A percentile compares a stretch with the other conserved stretches of the same genome.
These are phyloP conservation scores for Penicillium crustosum DNA, from an alignment of 2,329 filamentous ascomycete genomes.

Conservation along the genomic window DNA sequence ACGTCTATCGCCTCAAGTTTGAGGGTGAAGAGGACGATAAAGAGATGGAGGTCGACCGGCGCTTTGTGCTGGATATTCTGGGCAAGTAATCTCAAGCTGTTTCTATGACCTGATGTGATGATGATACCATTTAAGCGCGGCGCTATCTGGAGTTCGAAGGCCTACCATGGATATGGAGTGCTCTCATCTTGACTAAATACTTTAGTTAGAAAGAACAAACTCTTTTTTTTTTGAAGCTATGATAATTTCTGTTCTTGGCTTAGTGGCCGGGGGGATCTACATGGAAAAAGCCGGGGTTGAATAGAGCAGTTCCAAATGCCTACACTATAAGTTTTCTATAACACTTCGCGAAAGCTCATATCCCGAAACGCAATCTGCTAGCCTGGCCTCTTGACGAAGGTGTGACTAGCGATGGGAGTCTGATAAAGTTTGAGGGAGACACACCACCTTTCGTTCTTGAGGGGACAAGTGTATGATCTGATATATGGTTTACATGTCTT, in stretches of 20 bases:
- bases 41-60: conserved; percentile 71
- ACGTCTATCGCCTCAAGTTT: conserved; percentile 62
- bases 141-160: conserved; percentile 24
- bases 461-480: conserved; percentile 59
- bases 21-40: conserved; percentile 75
- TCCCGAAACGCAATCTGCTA: conserved; percentile 45
- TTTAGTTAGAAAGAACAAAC: conserved; percentile 6
- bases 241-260: conserved; percentile 1
- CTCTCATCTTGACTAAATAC: conserved; percentile 11
- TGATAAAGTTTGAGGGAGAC: conserved; percentile 48
- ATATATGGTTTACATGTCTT: conserved; percentile 47
- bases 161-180: conserved; percentile 8
- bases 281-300: not conserved
- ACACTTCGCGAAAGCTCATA: conserved; percentile 52
- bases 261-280: conserved; percentile 4
- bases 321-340: conserved; percentile 28
- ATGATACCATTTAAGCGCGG: conserved; percentile 32
- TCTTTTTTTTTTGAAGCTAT: not conserved
- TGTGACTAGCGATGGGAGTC: conserved; percentile 59
- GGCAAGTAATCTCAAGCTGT: conserved; percentile 37
- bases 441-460: conserved; percentile 60
- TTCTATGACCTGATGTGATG: conserved; percentile 25
- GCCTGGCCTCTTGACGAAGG: conserved; percentile 53
- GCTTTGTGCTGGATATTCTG: conserved; percentile 74
- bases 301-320: not conserved